Evolutionary conservation across 148 eudicot species (phyloP).

Genomic region (Oxyria digyna): DNA sequence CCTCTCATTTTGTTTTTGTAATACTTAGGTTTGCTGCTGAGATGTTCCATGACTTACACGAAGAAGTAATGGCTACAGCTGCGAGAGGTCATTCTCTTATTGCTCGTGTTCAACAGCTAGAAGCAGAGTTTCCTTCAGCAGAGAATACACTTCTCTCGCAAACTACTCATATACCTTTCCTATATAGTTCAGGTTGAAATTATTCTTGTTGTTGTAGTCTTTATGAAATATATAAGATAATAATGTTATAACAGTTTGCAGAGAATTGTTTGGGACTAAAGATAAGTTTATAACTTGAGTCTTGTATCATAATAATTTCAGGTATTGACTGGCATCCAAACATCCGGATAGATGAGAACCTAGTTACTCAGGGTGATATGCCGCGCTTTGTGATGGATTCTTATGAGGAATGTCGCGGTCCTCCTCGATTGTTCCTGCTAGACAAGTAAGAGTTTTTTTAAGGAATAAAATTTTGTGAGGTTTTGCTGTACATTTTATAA

Average conservation of each 20-base stretch:
- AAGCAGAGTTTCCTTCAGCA: conserved; percentile 62
- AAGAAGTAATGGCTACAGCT: conserved; percentile 85
- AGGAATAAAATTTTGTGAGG: not conserved
- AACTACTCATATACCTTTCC: conserved; percentile 65
- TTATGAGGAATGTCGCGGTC: conserved; percentile 92
- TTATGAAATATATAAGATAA: not conserved
- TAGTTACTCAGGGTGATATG: conserved; percentile 57
- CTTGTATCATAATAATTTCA: conserved; percentile 18
- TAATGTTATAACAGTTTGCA: not conserved
- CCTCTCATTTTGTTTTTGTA: conserved; percentile 7
- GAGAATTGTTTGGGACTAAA: not conserved
- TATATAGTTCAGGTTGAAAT: conserved; percentile 53
- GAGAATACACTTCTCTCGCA: conserved; percentile 81
- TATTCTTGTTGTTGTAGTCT: not conserved
- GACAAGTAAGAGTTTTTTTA: conserved; percentile 56
- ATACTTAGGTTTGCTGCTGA: conserved; percentile 88
- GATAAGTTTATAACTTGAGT: not conserved
- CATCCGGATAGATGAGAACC: conserved; percentile 51
- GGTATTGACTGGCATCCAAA: conserved; percentile 88
- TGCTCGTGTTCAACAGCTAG: conserved; percentile 84
- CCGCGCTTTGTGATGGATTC: conserved; percentile 97
- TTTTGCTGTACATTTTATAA: not conserved
- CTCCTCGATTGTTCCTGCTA: conserved; percentile 86
- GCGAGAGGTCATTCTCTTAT: conserved; percentile 74
- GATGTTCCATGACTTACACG: conserved; percentile 90